These are phyloP conservation scores for Coemansia umbellata DNA, from an alignment of 192 early-diverging fungal genomes.

Conservation along the genomic window DNA sequence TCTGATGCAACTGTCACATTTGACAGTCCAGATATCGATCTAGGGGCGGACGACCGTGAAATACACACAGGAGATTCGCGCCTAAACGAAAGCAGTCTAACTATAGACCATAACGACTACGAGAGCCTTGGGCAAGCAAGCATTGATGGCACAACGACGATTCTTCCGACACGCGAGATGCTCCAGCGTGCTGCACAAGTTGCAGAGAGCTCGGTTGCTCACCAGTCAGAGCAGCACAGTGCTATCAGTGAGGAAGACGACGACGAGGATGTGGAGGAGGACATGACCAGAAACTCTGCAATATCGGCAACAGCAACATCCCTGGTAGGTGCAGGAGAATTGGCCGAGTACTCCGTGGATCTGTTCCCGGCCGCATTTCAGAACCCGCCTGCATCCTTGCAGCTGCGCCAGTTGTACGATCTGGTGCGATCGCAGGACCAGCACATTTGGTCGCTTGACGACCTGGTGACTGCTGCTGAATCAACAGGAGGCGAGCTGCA, in stretches of 20 bases:
- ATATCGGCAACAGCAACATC: neutral
- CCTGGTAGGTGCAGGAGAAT: neutral
- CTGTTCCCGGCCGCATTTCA: constrained; percentile 36
- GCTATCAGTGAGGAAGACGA: neutral
- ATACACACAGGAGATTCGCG: constrained; percentile 11
- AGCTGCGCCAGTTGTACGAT: constrained; percentile 25
- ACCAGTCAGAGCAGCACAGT: neutral
- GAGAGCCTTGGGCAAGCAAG: constrained; percentile 11
- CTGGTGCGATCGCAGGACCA: constrained; percentile 17
- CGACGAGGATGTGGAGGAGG: constrained; percentile 1
- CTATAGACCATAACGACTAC: constrained; percentile 12
- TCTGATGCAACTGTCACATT: constrained; percentile 36
- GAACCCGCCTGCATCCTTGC: constrained; percentile 16
- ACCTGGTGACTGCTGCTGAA: constrained; percentile 7
- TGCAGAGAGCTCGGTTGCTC: constrained; percentile 10
- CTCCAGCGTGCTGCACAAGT: constrained; percentile 36
- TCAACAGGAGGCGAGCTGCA: constrained; percentile 5
- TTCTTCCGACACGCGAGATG: constrained; percentile 48
- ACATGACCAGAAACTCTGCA: constrained; percentile 4
- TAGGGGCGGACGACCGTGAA: neutral
- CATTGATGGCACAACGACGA: constrained; percentile 42
- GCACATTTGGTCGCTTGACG: constrained; percentile 34
- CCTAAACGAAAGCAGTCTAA: constrained; percentile 24
- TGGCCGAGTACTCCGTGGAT: constrained; percentile 12
- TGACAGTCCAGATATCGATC: constrained; percentile 6